Conservation (phyloP, 2,329 filamentous ascomycete species). For the Orbilia ellipsospora region DNA sequence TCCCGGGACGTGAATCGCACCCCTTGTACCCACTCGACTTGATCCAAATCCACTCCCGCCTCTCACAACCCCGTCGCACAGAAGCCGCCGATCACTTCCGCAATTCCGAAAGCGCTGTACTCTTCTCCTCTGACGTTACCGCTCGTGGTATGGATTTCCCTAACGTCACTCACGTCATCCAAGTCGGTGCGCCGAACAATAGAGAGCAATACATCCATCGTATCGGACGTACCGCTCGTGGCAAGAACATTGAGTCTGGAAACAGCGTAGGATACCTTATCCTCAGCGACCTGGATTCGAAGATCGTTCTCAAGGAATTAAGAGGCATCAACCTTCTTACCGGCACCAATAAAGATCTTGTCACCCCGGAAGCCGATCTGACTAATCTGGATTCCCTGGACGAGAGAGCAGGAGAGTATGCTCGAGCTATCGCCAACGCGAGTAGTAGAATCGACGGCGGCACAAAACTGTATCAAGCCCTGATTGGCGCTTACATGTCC, state of each 20-base stretch:
- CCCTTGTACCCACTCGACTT: slow-evolving; percentile 61
- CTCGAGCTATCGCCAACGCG: slow-evolving; percentile 28
- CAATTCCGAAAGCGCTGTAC: slow-evolving; percentile 66
- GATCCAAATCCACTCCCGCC: slow-evolving; percentile 80
- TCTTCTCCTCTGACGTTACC: slow-evolving; percentile 83
- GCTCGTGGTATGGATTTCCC: slow-evolving; percentile 87
- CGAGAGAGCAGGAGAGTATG: slow-evolving; percentile 27
- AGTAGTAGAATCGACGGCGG: slow-evolving; percentile 14
- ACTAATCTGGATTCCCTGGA: slow-evolving; percentile 22
- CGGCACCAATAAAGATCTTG: slow-evolving; percentile 62
- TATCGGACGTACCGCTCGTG: slow-evolving; percentile 78
- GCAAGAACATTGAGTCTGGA: slow-evolving; percentile 65
- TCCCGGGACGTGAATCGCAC: slow-evolving; percentile 40
- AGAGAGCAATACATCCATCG: slow-evolving; percentile 81
- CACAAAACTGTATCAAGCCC: background rate
- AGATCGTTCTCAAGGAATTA: slow-evolving; percentile 67
- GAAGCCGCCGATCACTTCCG: slow-evolving; percentile 78
- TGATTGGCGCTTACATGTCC: slow-evolving; percentile 20
- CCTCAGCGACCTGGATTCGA: slow-evolving; percentile 67
- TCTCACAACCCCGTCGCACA: slow-evolving; percentile 77
- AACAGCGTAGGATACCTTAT: slow-evolving; percentile 73
- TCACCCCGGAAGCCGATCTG: slow-evolving; percentile 67
- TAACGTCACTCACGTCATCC: slow-evolving; percentile 81
- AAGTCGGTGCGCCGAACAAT: slow-evolving; percentile 73
- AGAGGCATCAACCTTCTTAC: slow-evolving; percentile 64